A percentile compares a stretch with the other conserved stretches of the same genome.
Evolutionary conservation across 257 asterid species (phyloP).

Genomic region (Jacaranda copaia): DNA sequence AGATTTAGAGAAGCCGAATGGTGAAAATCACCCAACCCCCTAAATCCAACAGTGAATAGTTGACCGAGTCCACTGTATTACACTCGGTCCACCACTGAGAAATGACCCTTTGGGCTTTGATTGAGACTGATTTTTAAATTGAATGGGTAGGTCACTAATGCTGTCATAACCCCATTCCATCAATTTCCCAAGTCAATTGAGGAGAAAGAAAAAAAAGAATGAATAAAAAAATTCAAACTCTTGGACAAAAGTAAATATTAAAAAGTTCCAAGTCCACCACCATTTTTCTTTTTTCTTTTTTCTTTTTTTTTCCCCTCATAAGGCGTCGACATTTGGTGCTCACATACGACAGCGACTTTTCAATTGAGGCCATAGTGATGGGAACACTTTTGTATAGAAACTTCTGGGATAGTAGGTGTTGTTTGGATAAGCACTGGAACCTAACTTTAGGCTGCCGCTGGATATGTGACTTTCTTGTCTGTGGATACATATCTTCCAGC

Average conservation of each 20-base stretch:
- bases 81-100: too few species aligned
- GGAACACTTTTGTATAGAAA: neutral
- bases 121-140: too few species aligned
- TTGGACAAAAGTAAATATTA: neutral
- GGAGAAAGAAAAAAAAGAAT: neutral
- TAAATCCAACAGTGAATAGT: too few species aligned
- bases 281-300: neutral
- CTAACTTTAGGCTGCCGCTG: constrained; percentile 34
- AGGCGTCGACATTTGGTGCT: neutral
- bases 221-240: neutral
- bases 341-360: neutral
- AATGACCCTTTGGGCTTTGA: too few species aligned
- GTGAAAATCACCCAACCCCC: too few species aligned
- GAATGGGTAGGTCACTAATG: too few species aligned
- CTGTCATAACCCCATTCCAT: too few species aligned
- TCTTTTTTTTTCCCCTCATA: neutral
- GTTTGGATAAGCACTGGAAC: constrained; percentile 32
- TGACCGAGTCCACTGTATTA: too few species aligned
- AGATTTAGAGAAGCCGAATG: too few species aligned
- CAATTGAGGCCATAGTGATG: neutral
- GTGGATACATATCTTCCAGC: neutral
- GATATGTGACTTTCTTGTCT: constrained; percentile 24
- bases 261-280: neutral
- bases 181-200: neutral
- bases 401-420: constrained; percentile 8